Evolutionary conservation across 176 grass and related monocot genomes (phyloP).

Genomic region (Zea luxurians): DNA sequence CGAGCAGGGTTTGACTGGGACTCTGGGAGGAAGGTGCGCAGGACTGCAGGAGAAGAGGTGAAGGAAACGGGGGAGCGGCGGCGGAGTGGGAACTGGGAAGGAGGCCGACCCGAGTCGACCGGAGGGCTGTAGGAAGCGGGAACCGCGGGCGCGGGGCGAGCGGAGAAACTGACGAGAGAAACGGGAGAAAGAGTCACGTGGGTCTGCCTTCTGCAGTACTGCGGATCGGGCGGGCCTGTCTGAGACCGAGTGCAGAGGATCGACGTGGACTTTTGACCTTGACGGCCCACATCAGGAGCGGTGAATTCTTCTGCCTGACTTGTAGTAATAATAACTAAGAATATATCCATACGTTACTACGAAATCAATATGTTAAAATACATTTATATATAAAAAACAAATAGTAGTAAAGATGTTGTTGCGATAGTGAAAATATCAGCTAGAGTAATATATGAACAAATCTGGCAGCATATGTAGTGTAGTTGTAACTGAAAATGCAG

Average conservation of each 20-base stretch:
- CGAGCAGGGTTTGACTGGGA: conserved; percentile 35
- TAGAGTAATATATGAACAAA: no score
- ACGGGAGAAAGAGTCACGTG: conserved; percentile 20
- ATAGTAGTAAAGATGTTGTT: no score
- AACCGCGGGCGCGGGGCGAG: conserved; percentile 32
- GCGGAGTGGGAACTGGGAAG: neutral
- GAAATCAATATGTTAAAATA: no score
- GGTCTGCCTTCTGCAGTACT: conserved; percentile 14
- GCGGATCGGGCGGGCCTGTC: conserved; percentile 14
- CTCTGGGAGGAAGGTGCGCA: neutral
- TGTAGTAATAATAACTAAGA: neutral
- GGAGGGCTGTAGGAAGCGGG: conserved; percentile 41
- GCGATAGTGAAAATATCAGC: no score
- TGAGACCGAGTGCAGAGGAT: neutral
- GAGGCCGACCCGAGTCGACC: conserved; percentile 10
- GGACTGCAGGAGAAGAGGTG: neutral
- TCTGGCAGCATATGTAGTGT: no score
- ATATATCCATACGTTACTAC: no score
- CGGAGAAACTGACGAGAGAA: conserved; percentile 37
- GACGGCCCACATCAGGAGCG: neutral
- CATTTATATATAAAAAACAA: no score
- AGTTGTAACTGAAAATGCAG: no score
- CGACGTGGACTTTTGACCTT: conserved; percentile 18
- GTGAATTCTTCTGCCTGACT: neutral
- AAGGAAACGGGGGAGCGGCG: neutral